Base-by-base conservation (phyloP, 1,284 basidiomycete genomes). In the Sparassis latifolia region DNA sequence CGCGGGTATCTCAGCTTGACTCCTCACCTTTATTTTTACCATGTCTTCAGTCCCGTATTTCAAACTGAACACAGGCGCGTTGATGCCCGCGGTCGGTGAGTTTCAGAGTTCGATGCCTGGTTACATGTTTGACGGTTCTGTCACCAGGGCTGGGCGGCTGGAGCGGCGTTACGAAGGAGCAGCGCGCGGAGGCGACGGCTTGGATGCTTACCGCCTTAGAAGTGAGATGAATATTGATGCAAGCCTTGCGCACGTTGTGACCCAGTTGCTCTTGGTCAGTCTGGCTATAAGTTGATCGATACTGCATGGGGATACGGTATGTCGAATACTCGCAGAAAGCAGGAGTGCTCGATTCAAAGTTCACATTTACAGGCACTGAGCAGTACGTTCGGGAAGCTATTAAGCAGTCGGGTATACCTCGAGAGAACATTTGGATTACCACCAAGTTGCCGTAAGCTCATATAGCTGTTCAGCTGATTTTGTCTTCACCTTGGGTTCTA, bases 361-460 rank as follows among this genome's bases (percentile, higher is more conserved):
- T 45, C 10, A 38, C 28, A 32, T 35, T 12, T 33, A 40, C 38
- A 66, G 66, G 62, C 3, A 79, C 76, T 54, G 70, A 72, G 49
- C 60, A 61, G 37, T 64, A 62, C 20, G 68, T 75, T 10, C 74
- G 72, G 1, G 60, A 66, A 10, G 76, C 73, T 0, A 63, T 79
- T 50, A 68, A 69, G 52, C 59, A 67, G 42, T 69, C 68, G 32
- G 70, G 69, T 3, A 59, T 72, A 20, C 66, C 69, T 31, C 65
- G 76, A 42, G 67, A 73, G 45, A 65, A 76, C 33, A 53, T 79
- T 1, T 79, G 68, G 60, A 62, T 79, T 33, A 70, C 76, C 0
- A 75, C 73, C 29, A 79, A 67, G 48, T 61, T 65, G 5, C 58
- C 58, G 61, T 65, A 41, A 33, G 63, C 52, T 6, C 35, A 37